phyloP scores from a whole-genome alignment of 345 rosid species.

The Kernera saxatilis region DNA sequence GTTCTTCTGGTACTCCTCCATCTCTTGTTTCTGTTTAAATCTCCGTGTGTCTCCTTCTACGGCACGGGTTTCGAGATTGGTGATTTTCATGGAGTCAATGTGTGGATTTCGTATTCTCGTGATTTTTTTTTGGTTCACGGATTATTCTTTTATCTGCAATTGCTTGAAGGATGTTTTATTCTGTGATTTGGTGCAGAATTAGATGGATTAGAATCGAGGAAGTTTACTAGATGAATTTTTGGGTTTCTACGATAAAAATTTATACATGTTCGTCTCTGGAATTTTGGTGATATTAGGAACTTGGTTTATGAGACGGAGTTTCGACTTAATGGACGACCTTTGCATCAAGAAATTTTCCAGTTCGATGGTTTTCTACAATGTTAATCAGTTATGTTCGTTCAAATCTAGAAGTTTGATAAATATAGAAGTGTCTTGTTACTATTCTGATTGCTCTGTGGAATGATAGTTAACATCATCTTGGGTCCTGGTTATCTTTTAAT shows the following conservation, averaged over 20 bases:
- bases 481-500: not conserved
- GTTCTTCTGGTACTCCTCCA: conserved; percentile 41
- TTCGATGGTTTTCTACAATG: not conserved
- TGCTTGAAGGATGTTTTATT: not conserved
- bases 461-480: not conserved
- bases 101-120: not conserved
- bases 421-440: not conserved
- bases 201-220: not conserved
- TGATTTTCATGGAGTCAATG: conserved; percentile 6
- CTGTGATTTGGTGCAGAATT: not conserved
- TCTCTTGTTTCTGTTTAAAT: not conserved
- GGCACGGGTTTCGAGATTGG: conserved; percentile 13
- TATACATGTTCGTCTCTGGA: not conserved
- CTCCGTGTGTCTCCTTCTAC: conserved; percentile 2
- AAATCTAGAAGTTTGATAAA: not conserved
- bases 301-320: not conserved
- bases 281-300: not conserved
- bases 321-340: not conserved
- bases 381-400: not conserved
- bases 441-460: not conserved
- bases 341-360: not conserved
- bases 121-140: not conserved
- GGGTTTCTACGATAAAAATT: not conserved
- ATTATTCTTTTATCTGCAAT: not conserved
- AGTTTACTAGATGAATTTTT: not conserved